Base-by-base conservation (phyloP, 495 filamentous ascomycete species). In the Aspergillus indologenus region DNA sequence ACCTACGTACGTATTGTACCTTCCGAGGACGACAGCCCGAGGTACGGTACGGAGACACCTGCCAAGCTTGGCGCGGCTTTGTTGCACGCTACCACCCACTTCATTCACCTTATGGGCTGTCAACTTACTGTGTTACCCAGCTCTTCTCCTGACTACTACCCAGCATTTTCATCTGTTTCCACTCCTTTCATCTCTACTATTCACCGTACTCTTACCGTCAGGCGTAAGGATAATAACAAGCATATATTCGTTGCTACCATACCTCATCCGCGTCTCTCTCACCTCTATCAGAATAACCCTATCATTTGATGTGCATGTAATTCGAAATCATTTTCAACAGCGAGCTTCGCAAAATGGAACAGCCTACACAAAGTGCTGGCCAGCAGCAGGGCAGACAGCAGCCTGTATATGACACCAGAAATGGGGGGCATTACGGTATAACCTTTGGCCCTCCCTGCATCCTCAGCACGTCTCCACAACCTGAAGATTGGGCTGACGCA, bases 361-460 rank as follows among this genome's bases (percentile, higher is more conserved):
- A 79, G 59, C 67, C 82, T 48, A 68, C 81, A 47, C 76, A 82
- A 61, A 76, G 70, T 61, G 66, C 81, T 56, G 79, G 77, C 34
- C 80, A 81, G 58, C 83, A 82, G 65, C 83, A 85, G 68, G 76
- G 72, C 61, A 77, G 81, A 63, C 83, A 81, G 67, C 75, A 80
- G 62, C 86, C 87, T 52, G 76, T 84, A 14, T 97, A 97, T 74
- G 91, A 97, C 75, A 81, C 86, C 47, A 75, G 77, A 60, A 85
- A 90, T 68, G 91, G 90, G 57, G 92, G 92, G 56, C 92, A 96
- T 73, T 96, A 95, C 77, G 92, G 91, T 92, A 77, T 61, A 53
- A 24, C 20, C 51, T 52, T 22, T 22, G 15, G 24, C 19, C 20
- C 20, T 54, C 17, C 18, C 14, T 11, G 18, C 31, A 8, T 40